These are phyloP conservation scores for Cladosporium sp. DNA, from an alignment of 2,329 filamentous ascomycete species.

Conservation along the genomic window DNA sequence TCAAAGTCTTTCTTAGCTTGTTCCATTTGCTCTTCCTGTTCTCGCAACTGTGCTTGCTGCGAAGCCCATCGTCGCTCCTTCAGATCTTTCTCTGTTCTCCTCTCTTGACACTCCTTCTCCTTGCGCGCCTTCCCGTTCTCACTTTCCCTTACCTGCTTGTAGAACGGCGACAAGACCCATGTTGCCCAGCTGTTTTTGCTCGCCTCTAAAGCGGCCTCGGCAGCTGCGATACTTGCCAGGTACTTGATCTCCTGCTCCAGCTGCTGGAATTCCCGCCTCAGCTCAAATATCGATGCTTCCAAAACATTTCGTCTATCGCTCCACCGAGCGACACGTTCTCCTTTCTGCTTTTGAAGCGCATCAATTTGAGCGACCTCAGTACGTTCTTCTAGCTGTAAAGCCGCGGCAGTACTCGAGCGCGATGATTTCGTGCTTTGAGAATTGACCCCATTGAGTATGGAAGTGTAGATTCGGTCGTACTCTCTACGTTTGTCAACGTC, in stretches of 20 bases:
- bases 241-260: neutral
- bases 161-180: constrained; percentile 30
- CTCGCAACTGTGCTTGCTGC: neutral
- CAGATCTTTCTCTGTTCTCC: constrained; percentile 30
- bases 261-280: neutral
- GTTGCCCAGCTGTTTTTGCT: constrained; percentile 30
- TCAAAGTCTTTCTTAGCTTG: neutral
- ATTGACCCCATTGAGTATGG: constrained; percentile 16
- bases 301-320: neutral
- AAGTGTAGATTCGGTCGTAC: constrained; percentile 34
- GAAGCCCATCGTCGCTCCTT: constrained; percentile 17
- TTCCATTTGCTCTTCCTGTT: neutral
- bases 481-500: constrained; percentile 28
- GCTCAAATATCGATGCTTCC: neutral
- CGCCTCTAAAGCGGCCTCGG: constrained; percentile 28
- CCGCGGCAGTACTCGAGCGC: neutral
- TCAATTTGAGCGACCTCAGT: neutral
- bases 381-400: neutral
- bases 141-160: constrained; percentile 25
- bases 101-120: constrained; percentile 29
- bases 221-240: constrained; percentile 24
- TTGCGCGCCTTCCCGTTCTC: constrained; percentile 34
- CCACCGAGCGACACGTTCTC: neutral
- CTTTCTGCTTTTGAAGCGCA: neutral
- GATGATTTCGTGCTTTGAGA: constrained; percentile 3